Base-by-base conservation (phyloP, 2,329 filamentous ascomycete genomes). In the Ophiostoma montium region DNA sequence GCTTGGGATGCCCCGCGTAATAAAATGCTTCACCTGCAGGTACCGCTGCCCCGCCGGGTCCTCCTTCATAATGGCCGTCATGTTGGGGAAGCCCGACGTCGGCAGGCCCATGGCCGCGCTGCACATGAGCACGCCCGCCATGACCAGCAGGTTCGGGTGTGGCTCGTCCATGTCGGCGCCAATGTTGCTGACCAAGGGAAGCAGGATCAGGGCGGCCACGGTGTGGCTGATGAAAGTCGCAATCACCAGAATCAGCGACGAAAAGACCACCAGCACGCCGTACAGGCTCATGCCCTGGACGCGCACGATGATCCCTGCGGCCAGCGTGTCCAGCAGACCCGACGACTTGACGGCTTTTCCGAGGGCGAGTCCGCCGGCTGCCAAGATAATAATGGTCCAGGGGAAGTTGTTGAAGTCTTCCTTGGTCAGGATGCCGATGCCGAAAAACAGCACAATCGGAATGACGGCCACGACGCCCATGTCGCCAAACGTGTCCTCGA, bases 1-100 rank as follows among this genome's bases (percentile, higher is more conserved):
- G 61, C 84, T 82, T 1, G 92, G 90, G 35, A 98, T 78, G 60
- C 92, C 92, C n/a, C 89, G 74, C 47, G 84, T 94, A 60, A 98
- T 82, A 65, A 98, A 98, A 63, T 98, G 92, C 61, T 84, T 85
- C 47, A 98, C 94, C 52, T 84, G 74, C 48, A 98, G 74, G 61
- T 98, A 98, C 50, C 92, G 75, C 62, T 94, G 86, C 9, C 92
- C 92, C 0, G 89, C 94, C 0, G 86, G 77, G 59, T 98, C 90
- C 67, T 98, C 92, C 74, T 96, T 96, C 92, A 98, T 96, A 60
- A 98, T 96, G 4, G 92, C 92, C 60, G 92, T 98, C 92, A 98
- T 98, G 58, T 98, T 98, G 2, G 92, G 92, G 69, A 98, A 98
- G 9, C 92, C 94, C 62, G 83, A 90, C 0, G 92, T 98, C 3